A percentile compares a stretch with the other conserved stretches of the same genome.
These are phyloP conservation scores for Otatea glauca DNA, from an alignment of 176 grass and related monocot genomes.

Conservation along the genomic window DNA sequence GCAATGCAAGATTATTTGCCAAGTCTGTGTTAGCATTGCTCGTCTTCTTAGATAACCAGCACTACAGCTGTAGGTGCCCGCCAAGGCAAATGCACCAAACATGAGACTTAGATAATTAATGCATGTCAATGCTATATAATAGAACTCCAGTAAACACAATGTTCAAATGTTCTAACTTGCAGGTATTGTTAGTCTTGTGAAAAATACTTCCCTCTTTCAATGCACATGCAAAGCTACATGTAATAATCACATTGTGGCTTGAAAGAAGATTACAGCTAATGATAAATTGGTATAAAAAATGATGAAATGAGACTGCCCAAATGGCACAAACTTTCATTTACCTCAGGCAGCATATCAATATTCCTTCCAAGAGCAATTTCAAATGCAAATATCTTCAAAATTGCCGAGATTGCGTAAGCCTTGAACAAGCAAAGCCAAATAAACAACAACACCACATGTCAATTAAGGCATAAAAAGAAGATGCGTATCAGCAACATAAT, in stretches of 20 bases:
- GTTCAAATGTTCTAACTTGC: background rate
- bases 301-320: background rate
- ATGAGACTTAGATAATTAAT: constrained; percentile 9
- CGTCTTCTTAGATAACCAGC: background rate
- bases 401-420: constrained; percentile 91
- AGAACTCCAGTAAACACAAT: background rate
- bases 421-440: constrained; percentile 51
- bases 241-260: constrained; percentile 7
- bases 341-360: constrained; percentile 92
- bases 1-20: background rate
- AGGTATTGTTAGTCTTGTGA: background rate
- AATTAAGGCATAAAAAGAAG: constrained; percentile 14
- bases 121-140: constrained; percentile 27
- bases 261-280: constrained; percentile 7
- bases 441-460: constrained; percentile 6
- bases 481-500: constrained; percentile 4
- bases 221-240: constrained; percentile 5
- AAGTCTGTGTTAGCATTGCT: background rate
- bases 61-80: background rate
- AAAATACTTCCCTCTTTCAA: constrained; percentile 35
- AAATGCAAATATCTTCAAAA: constrained; percentile 96
- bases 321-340: constrained; percentile 44
- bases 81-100: constrained; percentile 11
- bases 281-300: background rate
- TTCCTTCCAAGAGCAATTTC: constrained; percentile 87